Evolutionary conservation across 164 flowering plant species (phyloP).

Genomic region (Umbellularia californica): DNA sequence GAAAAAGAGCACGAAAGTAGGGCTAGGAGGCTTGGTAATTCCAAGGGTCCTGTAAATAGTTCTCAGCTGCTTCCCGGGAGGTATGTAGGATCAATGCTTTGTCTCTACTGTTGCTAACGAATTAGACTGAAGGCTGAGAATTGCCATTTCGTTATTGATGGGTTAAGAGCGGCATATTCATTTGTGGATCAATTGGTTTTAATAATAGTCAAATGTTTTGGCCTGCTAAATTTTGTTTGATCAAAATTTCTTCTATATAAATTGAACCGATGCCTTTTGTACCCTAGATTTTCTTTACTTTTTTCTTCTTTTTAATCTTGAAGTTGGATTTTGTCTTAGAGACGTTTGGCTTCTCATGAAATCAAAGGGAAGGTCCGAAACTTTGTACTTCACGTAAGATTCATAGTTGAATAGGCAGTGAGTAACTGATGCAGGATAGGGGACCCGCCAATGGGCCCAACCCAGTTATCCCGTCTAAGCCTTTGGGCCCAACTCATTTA

Average conservation of each 20-base stretch:
- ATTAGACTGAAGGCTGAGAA: not conserved
- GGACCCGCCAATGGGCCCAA: too few relatives aligned
- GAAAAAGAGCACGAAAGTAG: constrained; percentile 45
- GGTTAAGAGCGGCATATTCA: not conserved
- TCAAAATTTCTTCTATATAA: not conserved
- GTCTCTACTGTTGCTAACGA: not conserved
- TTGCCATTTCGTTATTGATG: not conserved
- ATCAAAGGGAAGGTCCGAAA: too few relatives aligned
- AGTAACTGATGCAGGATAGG: too few relatives aligned
- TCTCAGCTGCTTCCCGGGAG: constrained; percentile 37
- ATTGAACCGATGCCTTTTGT: too few relatives aligned
- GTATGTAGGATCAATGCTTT: constrained; percentile 11
- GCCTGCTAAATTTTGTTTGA: not conserved
- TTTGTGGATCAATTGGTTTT: not conserved
- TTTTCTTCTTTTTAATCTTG: not conserved
- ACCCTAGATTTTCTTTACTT: not conserved
- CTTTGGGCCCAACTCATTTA: too few relatives aligned
- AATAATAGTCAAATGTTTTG: not conserved
- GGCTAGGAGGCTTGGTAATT: constrained; percentile 28
- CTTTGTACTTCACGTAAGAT: too few relatives aligned
- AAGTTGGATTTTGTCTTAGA: too few relatives aligned
- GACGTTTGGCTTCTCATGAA: not conserved
- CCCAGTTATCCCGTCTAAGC: too few relatives aligned
- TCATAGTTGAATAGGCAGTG: too few relatives aligned
- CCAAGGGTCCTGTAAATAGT: constrained; percentile 37